Evolutionary conservation across 768 basidiomycete species (phyloP), one percentile per base, ranked within the genome.

Genomic region (Cantharellus anzutake): DNA sequence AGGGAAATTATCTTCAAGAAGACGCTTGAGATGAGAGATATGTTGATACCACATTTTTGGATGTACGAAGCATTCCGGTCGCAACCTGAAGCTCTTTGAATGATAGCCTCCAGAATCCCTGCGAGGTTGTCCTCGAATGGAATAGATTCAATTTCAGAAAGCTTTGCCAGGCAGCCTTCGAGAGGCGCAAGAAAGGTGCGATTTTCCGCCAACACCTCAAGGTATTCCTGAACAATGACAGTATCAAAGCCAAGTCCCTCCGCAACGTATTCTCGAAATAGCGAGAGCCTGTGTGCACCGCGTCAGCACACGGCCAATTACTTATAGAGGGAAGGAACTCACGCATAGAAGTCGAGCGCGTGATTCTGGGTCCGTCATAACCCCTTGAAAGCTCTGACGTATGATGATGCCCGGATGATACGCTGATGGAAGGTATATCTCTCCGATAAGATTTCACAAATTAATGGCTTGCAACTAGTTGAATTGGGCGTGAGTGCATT

Each of bases 361-460:
- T 11, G 78, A 73, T 29, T 87, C 83, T 0, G 71, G 64, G 53
- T 91, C 89, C 2, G 82, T 76, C 11, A 91, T 72, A 3, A 89
- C 81, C 2, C 85, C 82, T 67, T 86, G 89, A 70, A 91, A 91
- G 0, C 81, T 82, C 61, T 83, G 82, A 65, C 88, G 90, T 66
- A 90, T 85, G 64, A 85, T 86, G 57, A 87, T 69, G 4, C 82
- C 83, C 5, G 77, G 78, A 42, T 86, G 77, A 14, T 85, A 84
- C 37, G 86, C 81, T 66, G 80, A 86, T 2, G 89, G 88, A 37
- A 91, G 73, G 7, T 79, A 79, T 59, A 91, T 89, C 37, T 88
- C 85, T 3, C 74, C 73, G 5, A 92, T 72, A 64, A 86, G 86
- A 65, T 89, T 90, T 73, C 84, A 87, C 70, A 91, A 72, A 66